Evolutionary conservation across 2,329 filamentous ascomycete species (phyloP).

Genomic region (Pezicula radicicola): DNA sequence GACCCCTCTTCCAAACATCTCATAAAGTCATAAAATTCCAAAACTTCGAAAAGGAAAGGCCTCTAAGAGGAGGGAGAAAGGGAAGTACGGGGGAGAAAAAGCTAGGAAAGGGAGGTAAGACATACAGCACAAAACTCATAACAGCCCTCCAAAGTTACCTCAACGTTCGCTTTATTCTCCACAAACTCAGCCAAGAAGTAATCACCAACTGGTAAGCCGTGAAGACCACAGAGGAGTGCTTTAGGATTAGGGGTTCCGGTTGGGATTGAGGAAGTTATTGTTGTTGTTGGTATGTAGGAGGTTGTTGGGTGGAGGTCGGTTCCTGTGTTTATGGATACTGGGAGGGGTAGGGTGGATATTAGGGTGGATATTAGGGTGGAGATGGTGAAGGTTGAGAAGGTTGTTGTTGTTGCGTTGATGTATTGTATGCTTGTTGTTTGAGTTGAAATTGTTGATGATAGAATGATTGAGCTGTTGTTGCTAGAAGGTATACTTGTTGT

Average conservation of each 20-base stretch:
- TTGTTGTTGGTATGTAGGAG: slow-evolving; percentile 26
- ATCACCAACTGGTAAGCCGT: slow-evolving; percentile 31
- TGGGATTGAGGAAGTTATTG: slow-evolving; percentile 24
- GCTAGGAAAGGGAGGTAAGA: neutral
- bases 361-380: slow-evolving; percentile 31
- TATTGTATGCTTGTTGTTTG: neutral
- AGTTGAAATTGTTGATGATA: neutral
- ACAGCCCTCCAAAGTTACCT: slow-evolving; percentile 37
- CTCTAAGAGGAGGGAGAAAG: neutral
- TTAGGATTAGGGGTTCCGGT: slow-evolving; percentile 28
- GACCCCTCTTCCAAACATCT: too few relatives aligned
- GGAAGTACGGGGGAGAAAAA: neutral
- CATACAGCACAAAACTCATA: slow-evolving; percentile 37
- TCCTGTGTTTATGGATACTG: slow-evolving; percentile 25
- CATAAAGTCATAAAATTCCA: too few relatives aligned
- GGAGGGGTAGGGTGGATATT: slow-evolving; percentile 32
- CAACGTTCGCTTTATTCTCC: slow-evolving; percentile 29
- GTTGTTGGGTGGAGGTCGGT: slow-evolving; percentile 21
- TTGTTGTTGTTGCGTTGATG: slow-evolving; percentile 1
- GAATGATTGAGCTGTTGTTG: too few relatives aligned
- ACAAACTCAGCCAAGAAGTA: slow-evolving; percentile 37
- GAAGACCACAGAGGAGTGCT: slow-evolving; percentile 36
- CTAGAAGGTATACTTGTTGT: too few relatives aligned
- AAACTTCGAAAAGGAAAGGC: too few relatives aligned
- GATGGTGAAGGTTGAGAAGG: neutral